These are phyloP conservation scores for Yarrowia sp. DNA, from an alignment of 805 yeast species.

Conservation along the genomic window DNA sequence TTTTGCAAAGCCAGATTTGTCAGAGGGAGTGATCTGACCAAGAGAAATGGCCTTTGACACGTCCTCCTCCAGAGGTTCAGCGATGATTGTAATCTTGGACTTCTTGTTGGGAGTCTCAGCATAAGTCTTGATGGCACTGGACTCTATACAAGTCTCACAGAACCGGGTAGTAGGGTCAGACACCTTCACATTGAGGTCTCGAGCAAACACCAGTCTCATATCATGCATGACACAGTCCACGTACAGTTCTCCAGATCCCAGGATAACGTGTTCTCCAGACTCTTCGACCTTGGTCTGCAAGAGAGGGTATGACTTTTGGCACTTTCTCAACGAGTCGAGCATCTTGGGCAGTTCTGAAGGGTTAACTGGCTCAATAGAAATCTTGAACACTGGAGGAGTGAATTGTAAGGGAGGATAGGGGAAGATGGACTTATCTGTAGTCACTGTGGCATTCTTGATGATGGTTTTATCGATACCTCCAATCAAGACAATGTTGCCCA, in stretches of 20 bases:
- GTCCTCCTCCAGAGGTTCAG: slow-evolving; percentile 71
- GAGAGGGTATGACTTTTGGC: slow-evolving; percentile 70
- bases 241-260: slow-evolving; percentile 88
- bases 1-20: slow-evolving; percentile 40
- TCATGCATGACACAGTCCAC: slow-evolving; percentile 85
- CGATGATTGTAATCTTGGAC: slow-evolving; percentile 68
- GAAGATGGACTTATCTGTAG: slow-evolving; percentile 50
- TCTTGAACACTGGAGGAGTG: slow-evolving; percentile 69
- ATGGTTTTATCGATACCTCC: slow-evolving; percentile 66
- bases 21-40: slow-evolving; percentile 51
- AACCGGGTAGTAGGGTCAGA: slow-evolving; percentile 85
- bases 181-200: slow-evolving; percentile 71
- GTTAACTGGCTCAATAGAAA: slow-evolving; percentile 80
- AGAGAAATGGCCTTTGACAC: slow-evolving; percentile 64
- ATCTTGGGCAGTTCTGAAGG: slow-evolving; percentile 82
- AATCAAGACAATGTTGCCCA: slow-evolving; percentile 74
- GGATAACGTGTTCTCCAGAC: slow-evolving; percentile 81
- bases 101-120: slow-evolving; percentile 62
- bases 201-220: slow-evolving; percentile 64
- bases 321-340: slow-evolving; percentile 68
- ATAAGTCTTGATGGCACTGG: slow-evolving; percentile 72
- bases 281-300: slow-evolving; percentile 77
- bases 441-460: slow-evolving; percentile 67
- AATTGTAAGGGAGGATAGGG: slow-evolving; percentile 44
- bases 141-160: slow-evolving; percentile 73